These are phyloP conservation scores for Rhytidiadelphus loreus DNA, from an alignment of 225 moss, liverwort and hornwort genomes.

Conservation along the genomic window DNA sequence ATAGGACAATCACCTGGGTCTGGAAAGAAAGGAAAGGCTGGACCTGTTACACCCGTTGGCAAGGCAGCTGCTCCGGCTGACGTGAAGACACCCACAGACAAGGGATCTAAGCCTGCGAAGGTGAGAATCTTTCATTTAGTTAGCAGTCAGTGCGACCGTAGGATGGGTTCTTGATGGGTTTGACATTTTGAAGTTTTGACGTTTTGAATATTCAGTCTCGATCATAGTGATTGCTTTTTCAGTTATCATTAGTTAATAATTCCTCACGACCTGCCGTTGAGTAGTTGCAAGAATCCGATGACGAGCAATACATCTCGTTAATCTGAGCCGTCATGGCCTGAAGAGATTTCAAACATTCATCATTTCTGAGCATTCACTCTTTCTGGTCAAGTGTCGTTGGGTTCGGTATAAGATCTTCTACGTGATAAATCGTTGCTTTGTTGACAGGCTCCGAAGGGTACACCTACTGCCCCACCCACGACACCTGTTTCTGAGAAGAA, in stretches of 20 bases:
- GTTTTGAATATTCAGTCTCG: neutral
- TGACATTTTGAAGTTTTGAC: neutral
- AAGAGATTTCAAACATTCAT: slow-evolving; percentile 11
- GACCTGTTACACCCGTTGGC: neutral
- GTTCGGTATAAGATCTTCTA: neutral
- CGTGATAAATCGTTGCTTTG: neutral
- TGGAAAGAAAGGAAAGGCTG: slow-evolving; percentile 26
- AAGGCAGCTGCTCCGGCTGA: slow-evolving; percentile 13
- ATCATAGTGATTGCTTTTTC: neutral
- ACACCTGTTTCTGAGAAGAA: slow-evolving; percentile 38
- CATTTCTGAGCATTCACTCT: neutral
- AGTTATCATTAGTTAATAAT: neutral
- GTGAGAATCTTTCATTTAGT: neutral
- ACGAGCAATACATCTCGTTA: slow-evolving; percentile 16
- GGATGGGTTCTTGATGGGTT: neutral
- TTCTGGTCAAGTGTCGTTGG: neutral
- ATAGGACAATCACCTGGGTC: slow-evolving; percentile 3
- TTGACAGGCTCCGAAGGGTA: slow-evolving; percentile 18
- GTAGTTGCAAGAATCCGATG: neutral
- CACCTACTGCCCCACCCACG: slow-evolving; percentile 19
- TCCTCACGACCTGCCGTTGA: neutral
- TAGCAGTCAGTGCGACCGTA: neutral
- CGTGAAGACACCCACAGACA: slow-evolving; percentile 22
- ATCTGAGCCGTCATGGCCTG: slow-evolving; percentile 26
- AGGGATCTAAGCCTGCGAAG: slow-evolving; percentile 13